Evolutionary conservation across 345 rosid species (phyloP).

Genomic region (Aurinia saxatilis): DNA sequence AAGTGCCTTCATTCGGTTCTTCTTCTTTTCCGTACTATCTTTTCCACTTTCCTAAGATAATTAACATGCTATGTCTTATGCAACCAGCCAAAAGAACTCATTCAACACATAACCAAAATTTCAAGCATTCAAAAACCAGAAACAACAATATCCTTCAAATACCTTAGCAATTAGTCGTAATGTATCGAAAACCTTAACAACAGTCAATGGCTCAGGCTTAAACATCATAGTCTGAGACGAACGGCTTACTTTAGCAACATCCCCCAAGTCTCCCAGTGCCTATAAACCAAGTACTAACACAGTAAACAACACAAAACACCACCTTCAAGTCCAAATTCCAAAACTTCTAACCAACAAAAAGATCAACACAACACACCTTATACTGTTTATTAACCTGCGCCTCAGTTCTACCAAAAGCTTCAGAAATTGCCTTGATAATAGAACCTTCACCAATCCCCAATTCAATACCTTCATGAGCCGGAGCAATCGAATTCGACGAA

Average conservation of each 20-base stretch:
- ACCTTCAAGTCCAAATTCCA: background rate
- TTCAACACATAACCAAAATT: background rate
- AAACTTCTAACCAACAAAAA: background rate
- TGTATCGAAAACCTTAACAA: slow-evolving; percentile 66
- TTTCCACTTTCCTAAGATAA: slow-evolving; percentile 74
- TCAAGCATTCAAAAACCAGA: background rate
- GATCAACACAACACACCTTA: slow-evolving; percentile 37
- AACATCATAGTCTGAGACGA: slow-evolving; percentile 89
- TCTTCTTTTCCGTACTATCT: slow-evolving; percentile 93
- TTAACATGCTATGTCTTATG: slow-evolving; percentile 2
- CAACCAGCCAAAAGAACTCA: background rate
- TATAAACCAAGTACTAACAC: slow-evolving; percentile 21
- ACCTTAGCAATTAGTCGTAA: slow-evolving; percentile 92
- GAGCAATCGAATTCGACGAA: slow-evolving; percentile 67
- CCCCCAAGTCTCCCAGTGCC: slow-evolving; percentile 88
- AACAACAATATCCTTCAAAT: background rate
- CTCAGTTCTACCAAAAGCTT: slow-evolving; percentile 86
- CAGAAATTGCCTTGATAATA: slow-evolving; percentile 71
- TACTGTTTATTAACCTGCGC: slow-evolving; percentile 55
- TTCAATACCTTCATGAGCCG: slow-evolving; percentile 92
- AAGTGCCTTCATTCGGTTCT: slow-evolving; percentile 80
- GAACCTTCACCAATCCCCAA: slow-evolving; percentile 82
- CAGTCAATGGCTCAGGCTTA: slow-evolving; percentile 75
- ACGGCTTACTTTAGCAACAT: slow-evolving; percentile 92
- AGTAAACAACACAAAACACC: background rate